phyloP scores from a whole-genome alignment of 208 protist genomes.

The Herpetomonas tarakana region DNA sequence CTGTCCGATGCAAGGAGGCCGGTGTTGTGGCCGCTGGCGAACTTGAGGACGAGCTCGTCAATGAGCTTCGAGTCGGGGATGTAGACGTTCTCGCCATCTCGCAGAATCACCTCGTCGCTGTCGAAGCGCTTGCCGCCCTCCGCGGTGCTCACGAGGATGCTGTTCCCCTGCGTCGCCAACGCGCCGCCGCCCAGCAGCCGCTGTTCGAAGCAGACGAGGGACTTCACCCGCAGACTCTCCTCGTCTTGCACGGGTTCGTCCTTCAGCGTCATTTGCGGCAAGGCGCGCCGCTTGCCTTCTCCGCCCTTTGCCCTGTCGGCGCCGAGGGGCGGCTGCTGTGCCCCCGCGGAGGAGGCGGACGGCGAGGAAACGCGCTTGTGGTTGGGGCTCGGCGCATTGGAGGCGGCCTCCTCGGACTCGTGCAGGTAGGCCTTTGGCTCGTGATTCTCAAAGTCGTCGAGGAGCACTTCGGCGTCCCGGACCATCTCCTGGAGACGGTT shows the following conservation, averaged over 20 bases:
- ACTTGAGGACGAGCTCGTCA: conserved; percentile 51
- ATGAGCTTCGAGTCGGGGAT: conserved; percentile 46
- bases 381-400: neutral
- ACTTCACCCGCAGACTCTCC: conserved; percentile 25
- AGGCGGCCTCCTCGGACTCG: conserved; percentile 25
- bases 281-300: neutral
- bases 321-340: neutral
- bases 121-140: conserved; percentile 58
- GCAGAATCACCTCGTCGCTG: conserved; percentile 63
- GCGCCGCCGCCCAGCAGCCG: conserved; percentile 56
- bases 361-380: neutral
- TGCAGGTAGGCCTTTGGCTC: conserved; percentile 75
- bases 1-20: conserved; percentile 69
- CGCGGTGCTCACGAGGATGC: conserved; percentile 42
- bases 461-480: conserved; percentile 54
- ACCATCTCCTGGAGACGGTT: conserved; percentile 65
- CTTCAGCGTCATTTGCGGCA: conserved; percentile 10
- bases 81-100: conserved; percentile 29
- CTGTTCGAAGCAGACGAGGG: conserved; percentile 66
- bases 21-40: conserved; percentile 53
- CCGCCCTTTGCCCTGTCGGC: neutral
- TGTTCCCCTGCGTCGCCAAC: conserved; percentile 55
- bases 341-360: neutral
- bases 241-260: conserved; percentile 10
- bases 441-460: conserved; percentile 67